These are phyloP conservation scores for Globisporangium paroecandrum DNA, from an alignment of 352 stramenopile species.

Conservation along the genomic window DNA sequence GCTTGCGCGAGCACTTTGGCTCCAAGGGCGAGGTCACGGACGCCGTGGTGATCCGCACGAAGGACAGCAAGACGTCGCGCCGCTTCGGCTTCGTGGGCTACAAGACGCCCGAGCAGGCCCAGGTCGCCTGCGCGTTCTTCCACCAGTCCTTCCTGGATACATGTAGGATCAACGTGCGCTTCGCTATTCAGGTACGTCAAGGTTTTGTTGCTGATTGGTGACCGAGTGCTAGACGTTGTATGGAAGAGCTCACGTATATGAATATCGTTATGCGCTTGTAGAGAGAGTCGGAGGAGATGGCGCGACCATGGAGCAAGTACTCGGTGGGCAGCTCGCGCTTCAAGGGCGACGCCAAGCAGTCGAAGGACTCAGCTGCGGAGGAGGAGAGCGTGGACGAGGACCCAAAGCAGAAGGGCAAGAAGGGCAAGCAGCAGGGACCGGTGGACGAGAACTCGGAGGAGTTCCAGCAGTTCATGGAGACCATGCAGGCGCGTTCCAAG, in stretches of 20 bases:
- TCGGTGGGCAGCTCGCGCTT: slow-evolving; percentile 80
- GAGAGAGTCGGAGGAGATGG: slow-evolving; percentile 53
- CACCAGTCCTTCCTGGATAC: slow-evolving; percentile 91
- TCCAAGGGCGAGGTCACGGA: slow-evolving; percentile 84
- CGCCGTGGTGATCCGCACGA: slow-evolving; percentile 86
- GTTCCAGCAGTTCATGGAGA: slow-evolving; percentile 89
- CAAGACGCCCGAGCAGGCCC: slow-evolving; percentile 63
- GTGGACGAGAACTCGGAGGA: slow-evolving; percentile 42
- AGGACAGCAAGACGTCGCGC: slow-evolving; percentile 80
- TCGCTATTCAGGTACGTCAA: slow-evolving; percentile 57
- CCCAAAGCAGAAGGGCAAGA: slow-evolving; percentile 26
- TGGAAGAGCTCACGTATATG: slow-evolving; percentile 10
- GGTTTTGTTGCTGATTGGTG: not conserved
- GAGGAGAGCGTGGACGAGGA: slow-evolving; percentile 12
- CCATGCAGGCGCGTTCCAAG: slow-evolving; percentile 87
- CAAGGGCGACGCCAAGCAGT: slow-evolving; percentile 25
- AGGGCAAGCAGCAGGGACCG: slow-evolving; percentile 28
- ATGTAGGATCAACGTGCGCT: slow-evolving; percentile 77
- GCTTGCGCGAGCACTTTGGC: slow-evolving; percentile 74
- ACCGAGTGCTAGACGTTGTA: not conserved
- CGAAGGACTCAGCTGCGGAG: slow-evolving; percentile 23
- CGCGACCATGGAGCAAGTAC: slow-evolving; percentile 88
- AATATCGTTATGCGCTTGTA: not conserved
- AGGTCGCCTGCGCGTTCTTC: slow-evolving; percentile 62
- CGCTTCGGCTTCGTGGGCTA: slow-evolving; percentile 85